These are phyloP conservation scores for Pichia membranifaciens DNA, from an alignment of 805 yeast genomes.

Conservation along the genomic window DNA sequence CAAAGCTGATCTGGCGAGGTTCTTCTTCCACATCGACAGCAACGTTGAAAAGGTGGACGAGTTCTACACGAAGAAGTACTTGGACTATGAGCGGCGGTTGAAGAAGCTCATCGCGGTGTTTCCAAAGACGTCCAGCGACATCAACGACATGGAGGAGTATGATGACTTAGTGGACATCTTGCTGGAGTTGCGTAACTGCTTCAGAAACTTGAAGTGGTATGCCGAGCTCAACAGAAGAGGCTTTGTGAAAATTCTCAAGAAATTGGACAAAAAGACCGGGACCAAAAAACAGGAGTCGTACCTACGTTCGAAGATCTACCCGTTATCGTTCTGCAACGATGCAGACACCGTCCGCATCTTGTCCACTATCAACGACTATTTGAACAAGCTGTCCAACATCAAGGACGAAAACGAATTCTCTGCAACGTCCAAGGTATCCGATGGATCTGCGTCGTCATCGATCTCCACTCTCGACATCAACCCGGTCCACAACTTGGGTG, in stretches of 20 bases:
- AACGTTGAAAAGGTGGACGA: conserved; percentile 77
- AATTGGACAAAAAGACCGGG: conserved; percentile 79
- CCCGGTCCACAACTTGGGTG: background rate
- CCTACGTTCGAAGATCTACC: conserved; percentile 60
- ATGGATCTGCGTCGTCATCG: conserved; percentile 8
- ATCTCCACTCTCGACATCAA: conserved; percentile 9
- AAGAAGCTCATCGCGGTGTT: conserved; percentile 40
- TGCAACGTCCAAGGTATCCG: conserved; percentile 3
- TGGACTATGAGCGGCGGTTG: conserved; percentile 70
- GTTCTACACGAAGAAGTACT: conserved; percentile 65
- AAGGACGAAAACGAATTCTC: conserved; percentile 8
- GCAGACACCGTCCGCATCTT: conserved; percentile 50
- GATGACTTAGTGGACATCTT: conserved; percentile 63
- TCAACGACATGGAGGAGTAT: conserved; percentile 44
- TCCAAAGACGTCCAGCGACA: conserved; percentile 12
- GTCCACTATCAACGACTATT: conserved; percentile 43
- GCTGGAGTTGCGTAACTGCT: conserved; percentile 66
- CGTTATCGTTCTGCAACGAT: conserved; percentile 75
- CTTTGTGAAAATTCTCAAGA: conserved; percentile 80
- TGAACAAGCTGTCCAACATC: conserved; percentile 41
- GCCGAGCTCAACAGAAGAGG: conserved; percentile 91
- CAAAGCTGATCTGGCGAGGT: conserved; percentile 48
- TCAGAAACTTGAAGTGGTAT: conserved; percentile 86
- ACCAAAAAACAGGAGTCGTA: conserved; percentile 51
- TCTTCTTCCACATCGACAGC: conserved; percentile 73